These are phyloP conservation scores for Camillea tinctor DNA, from an alignment of 2,329 filamentous ascomycete genomes.

Conservation along the genomic window DNA sequence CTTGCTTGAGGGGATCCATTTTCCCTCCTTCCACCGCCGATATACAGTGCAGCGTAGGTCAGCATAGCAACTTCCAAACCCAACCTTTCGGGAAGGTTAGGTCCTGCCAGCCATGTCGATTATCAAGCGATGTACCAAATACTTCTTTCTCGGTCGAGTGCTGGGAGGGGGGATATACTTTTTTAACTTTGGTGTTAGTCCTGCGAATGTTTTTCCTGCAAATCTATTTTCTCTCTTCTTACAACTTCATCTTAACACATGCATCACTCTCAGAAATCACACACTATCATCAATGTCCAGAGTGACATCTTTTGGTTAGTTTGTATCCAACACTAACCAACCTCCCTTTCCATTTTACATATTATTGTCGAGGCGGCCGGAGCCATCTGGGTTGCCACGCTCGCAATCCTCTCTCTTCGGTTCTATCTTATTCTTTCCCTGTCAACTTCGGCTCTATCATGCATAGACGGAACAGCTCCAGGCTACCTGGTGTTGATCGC, in stretches of 20 bases:
- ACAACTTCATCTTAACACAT: conserved; percentile 20
- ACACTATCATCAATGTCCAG: conserved; percentile 26
- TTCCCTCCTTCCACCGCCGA: neutral
- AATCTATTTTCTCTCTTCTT: too few species aligned
- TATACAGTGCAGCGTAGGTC: neutral
- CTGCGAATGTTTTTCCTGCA: neutral
- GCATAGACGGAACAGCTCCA: conserved; percentile 50
- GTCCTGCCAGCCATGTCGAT: neutral
- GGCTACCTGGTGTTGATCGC: conserved; percentile 44
- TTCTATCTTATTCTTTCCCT: too few species aligned
- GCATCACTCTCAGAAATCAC: conserved; percentile 25
- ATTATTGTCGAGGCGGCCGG: neutral
- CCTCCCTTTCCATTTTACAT: neutral
- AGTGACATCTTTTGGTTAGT: conserved; percentile 30
- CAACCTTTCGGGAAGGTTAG: neutral
- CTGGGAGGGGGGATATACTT: neutral
- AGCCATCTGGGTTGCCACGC: too few species aligned
- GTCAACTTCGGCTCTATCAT: conserved; percentile 32
- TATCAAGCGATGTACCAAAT: neutral
- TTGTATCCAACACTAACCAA: conserved; percentile 18
- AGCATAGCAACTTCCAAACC: neutral
- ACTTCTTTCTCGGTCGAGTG: neutral
- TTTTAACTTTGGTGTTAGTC: neutral
- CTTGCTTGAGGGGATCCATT: neutral
- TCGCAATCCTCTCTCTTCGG: too few species aligned